A percentile compares a stretch with the other conserved stretches of the same genome.
These are phyloP conservation scores for Diaporthe aspalathi DNA, from an alignment of 2,329 filamentous ascomycete genomes.

Conservation along the genomic window DNA sequence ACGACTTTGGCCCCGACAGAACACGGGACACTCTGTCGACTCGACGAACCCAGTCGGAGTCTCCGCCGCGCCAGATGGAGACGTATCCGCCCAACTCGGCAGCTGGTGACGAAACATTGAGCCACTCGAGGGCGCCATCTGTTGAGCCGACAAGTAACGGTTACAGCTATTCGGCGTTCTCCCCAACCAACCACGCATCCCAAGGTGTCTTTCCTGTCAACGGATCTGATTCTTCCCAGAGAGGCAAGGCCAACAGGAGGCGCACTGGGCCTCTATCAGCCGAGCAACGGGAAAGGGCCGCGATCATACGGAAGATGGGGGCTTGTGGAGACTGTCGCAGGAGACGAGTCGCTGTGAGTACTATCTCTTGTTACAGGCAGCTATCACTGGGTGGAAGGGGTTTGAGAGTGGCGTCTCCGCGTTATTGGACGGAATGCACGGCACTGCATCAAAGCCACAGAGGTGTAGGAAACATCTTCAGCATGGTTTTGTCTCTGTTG, in stretches of 20 bases:
- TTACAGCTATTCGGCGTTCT: slow-evolving; percentile 63
- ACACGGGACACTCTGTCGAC: neutral
- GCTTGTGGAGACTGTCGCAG: slow-evolving; percentile 68
- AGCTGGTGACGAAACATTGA: slow-evolving; percentile 56
- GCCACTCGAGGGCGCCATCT: slow-evolving; percentile 52
- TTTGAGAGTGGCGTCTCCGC: neutral
- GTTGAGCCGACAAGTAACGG: slow-evolving; percentile 62
- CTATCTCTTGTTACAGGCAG: neutral
- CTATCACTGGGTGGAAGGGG: neutral
- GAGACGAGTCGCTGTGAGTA: slow-evolving; percentile 69
- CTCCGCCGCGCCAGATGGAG: slow-evolving; percentile 57
- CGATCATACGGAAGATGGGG: slow-evolving; percentile 69
- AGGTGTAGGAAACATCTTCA: neutral
- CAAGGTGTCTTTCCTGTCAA: slow-evolving; percentile 67
- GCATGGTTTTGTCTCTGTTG: neutral
- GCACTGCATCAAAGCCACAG: neutral
- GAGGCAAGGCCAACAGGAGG: slow-evolving; percentile 66
- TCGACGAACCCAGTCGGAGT: slow-evolving; percentile 42
- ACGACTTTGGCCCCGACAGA: neutral
- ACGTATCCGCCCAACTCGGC: slow-evolving; percentile 66
- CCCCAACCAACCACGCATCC: slow-evolving; percentile 55
- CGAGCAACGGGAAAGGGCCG: slow-evolving; percentile 68
- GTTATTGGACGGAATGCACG: neutral
- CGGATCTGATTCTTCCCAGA: slow-evolving; percentile 64
- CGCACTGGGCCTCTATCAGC: slow-evolving; percentile 69